Percentiles rank a stretch among this genome's conserved stretches.
phyloP scores from a whole-genome alignment of 1,139 yeast species.

The Suhomyces choctaworum region DNA sequence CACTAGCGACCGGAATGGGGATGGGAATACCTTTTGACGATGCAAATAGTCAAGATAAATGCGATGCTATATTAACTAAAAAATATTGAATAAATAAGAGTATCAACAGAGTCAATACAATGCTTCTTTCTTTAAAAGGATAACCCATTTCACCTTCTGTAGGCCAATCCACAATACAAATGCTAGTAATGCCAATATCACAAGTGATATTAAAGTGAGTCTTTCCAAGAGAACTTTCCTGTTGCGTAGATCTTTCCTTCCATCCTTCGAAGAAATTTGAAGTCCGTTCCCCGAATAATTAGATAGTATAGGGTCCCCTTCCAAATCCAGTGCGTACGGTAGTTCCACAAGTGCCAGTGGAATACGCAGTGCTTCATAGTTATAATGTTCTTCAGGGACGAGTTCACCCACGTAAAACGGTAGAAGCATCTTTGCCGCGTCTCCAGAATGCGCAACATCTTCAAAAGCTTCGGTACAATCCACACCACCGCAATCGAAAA shows the following conservation, averaged over 20 bases:
- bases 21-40: too few species aligned
- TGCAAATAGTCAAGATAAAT: too few species aligned
- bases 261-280: too few species aligned
- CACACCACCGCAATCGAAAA: slow-evolving; percentile 69
- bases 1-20: too few species aligned
- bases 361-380: slow-evolving; percentile 13
- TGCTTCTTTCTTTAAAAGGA: slow-evolving; percentile 10
- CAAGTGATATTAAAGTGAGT: slow-evolving; percentile 23
- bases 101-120: too few species aligned
- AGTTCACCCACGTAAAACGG: slow-evolving; percentile 42
- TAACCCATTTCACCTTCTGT: slow-evolving; percentile 32
- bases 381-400: slow-evolving; percentile 20
- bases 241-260: slow-evolving; percentile 2
- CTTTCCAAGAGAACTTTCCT: slow-evolving; percentile 18
- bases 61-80: too few species aligned
- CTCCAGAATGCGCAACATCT: slow-evolving; percentile 51
- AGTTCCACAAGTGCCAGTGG: slow-evolving; percentile 7
- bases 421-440: slow-evolving; percentile 41
- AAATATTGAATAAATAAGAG: background rate
- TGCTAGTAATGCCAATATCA: slow-evolving; percentile 28
- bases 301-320: background rate
- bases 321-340: slow-evolving; percentile 1
- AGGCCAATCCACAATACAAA: slow-evolving; percentile 27
- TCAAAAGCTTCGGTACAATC: slow-evolving; percentile 66
- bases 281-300: too few species aligned